Evolutionary conservation across 176 grass and related monocot species (phyloP), one percentile per base, ranked within the genome.

Genomic region (Lolium multiflorum): DNA sequence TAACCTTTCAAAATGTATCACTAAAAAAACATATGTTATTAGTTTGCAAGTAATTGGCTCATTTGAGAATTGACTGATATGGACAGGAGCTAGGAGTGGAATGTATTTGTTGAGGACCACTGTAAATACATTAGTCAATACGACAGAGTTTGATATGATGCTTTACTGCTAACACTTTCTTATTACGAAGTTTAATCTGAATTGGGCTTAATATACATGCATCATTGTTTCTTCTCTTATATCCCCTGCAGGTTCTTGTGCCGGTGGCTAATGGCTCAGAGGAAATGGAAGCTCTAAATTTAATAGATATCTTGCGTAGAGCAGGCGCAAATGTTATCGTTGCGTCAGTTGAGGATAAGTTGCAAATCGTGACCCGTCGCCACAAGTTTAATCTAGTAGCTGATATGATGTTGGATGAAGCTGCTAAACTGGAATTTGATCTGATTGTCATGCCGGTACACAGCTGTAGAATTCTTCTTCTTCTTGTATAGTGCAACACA

Each of bases 221-320:
- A 47, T 31, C 3, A 3, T 74, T 54, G 14, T 64, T 64, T 41
- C 75, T 57, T 11, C 54, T 48, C 83, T 54, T 16, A 5, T 66
- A 24, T 41, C 2, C 76, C 62, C 25, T 80, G 69, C 47, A 98
- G 96, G 84, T 98, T 88, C 93, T 98, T 91, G 96, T 98, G 52
- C 93, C 96, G 46, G 84, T 98, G 84, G 96, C 93, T 65, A 98
- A 98, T 94, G 96, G 94, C 31, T 91, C 93, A 1, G 97, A 98
- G 88, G 96, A 98, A 91, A 96, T 98, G 76, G 96, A 98, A 76
- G 87, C 96, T 74, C 11, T 92, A 38, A 89, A 89, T 84, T 91
- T 98, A 66, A 98, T 98, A 69, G 93, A 98, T 74, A 43, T 92
- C 82, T 68, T 98, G 67, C 90, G 88, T 24, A 91, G 93, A 89